Conservation (phyloP, 2,329 filamentous ascomycete genomes). For the Botrytis deweyae region DNA sequence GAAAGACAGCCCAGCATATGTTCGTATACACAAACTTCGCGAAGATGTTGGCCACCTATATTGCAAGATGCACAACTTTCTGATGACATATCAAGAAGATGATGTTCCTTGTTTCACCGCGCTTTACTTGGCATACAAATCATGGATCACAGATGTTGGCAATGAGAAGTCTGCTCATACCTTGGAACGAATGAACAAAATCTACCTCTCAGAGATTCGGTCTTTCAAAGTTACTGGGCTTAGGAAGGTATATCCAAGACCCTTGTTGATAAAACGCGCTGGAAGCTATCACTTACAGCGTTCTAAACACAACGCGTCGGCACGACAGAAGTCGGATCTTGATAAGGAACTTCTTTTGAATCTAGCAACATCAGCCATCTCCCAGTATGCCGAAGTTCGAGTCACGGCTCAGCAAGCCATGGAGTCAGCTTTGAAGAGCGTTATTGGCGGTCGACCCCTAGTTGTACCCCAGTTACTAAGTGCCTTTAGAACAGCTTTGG, state of each 20-base stretch:
- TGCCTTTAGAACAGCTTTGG: slow-evolving; percentile 74
- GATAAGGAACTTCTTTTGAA: slow-evolving; percentile 84
- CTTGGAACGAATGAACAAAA: slow-evolving; percentile 78
- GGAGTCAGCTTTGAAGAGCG: slow-evolving; percentile 87
- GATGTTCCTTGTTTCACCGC: slow-evolving; percentile 95
- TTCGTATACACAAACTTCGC: slow-evolving; percentile 75
- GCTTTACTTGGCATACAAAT: slow-evolving; percentile 86
- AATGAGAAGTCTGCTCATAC: slow-evolving; percentile 94
- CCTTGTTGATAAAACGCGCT: slow-evolving; percentile 86
- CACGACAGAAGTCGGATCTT: slow-evolving; percentile 83
- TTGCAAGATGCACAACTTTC: slow-evolving; percentile 80
- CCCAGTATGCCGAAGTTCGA: slow-evolving; percentile 92
- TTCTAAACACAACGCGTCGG: slow-evolving; percentile 88
- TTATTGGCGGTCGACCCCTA: slow-evolving; percentile 82
- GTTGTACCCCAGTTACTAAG: slow-evolving; percentile 87
- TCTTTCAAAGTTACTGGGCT: slow-evolving; percentile 94
- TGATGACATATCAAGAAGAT: slow-evolving; percentile 83
- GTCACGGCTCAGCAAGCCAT: slow-evolving; percentile 87
- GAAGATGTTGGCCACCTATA: slow-evolving; percentile 77
- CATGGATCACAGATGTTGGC: slow-evolving; percentile 97
- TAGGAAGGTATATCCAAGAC: slow-evolving; percentile 87
- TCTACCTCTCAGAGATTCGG: slow-evolving; percentile 82
- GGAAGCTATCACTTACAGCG: slow-evolving; percentile 93
- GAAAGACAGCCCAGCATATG: slow-evolving; percentile 63
- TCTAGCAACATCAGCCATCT: slow-evolving; percentile 84